Evolutionary conservation across 2,329 filamentous ascomycete genomes (phyloP).

Genomic region (Immersiporthe knoxdaviesiana): DNA sequence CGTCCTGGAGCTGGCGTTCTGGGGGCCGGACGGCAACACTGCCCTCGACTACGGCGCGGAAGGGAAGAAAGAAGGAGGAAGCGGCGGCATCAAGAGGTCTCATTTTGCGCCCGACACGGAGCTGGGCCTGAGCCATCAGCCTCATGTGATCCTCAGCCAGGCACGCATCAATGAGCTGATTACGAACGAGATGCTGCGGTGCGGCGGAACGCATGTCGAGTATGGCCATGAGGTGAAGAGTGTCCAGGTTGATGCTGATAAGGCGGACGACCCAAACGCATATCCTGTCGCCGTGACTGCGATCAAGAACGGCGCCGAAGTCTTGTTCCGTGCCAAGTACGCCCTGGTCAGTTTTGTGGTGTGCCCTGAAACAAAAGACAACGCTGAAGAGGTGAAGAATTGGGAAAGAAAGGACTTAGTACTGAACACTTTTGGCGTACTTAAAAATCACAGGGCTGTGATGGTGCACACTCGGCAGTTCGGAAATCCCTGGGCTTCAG

Average conservation of each 20-base stretch:
- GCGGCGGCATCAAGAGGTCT: slow-evolving; percentile 48
- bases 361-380: too few species aligned
- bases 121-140: slow-evolving; percentile 54
- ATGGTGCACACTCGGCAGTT: slow-evolving; percentile 56
- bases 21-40: slow-evolving; percentile 43
- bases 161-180: slow-evolving; percentile 58
- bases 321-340: slow-evolving; percentile 52
- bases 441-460: slow-evolving; percentile 41
- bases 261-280: slow-evolving; percentile 40
- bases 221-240: slow-evolving; percentile 57
- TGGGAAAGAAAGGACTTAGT: too few species aligned
- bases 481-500: slow-evolving; percentile 54
- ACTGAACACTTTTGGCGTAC: too few species aligned
- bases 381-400: neutral
- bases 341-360: slow-evolving; percentile 53
- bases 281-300: slow-evolving; percentile 51
- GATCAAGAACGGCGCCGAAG: slow-evolving; percentile 44
- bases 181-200: slow-evolving; percentile 51
- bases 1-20: slow-evolving; percentile 61
- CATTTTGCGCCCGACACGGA: slow-evolving; percentile 57
- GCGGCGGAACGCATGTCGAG: slow-evolving; percentile 47
- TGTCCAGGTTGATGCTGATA: slow-evolving; percentile 52
- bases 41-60: neutral
- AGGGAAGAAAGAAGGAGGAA: slow-evolving; percentile 1
- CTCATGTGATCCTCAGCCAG: slow-evolving; percentile 62